phyloP scores from a whole-genome alignment of 495 filamentous ascomycete species.

The Lepidopterella palustris region DNA sequence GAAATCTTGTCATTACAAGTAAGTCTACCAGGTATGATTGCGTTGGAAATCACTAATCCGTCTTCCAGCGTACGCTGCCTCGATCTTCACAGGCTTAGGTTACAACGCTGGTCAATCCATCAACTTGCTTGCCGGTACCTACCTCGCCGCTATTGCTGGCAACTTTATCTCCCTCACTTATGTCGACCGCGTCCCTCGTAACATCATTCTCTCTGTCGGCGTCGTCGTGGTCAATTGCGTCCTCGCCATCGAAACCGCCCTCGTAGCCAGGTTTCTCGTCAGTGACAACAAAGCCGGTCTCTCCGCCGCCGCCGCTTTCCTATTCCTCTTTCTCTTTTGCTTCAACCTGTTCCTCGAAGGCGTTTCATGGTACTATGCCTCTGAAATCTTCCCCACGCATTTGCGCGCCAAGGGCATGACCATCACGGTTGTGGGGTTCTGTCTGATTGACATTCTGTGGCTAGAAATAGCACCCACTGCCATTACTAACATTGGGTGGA shows the following conservation, averaged over 20 bases:
- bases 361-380: background rate
- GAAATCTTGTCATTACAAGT: conserved; percentile 5
- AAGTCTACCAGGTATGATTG: background rate
- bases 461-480: background rate
- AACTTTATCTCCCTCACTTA: background rate
- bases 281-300: background rate
- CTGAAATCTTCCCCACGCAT: conserved; percentile 2
- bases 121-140: background rate
- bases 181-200: background rate
- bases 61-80: background rate
- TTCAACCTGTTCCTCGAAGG: background rate
- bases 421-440: background rate
- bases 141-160: background rate
- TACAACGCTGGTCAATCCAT: background rate
- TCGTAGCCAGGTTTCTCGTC: background rate
- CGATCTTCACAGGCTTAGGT: background rate
- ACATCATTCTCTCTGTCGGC: background rate
- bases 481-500: conserved; percentile 8
- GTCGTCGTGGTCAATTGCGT: background rate
- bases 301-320: background rate
- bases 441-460: background rate
- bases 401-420: background rate
- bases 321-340: background rate
- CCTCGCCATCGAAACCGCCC: conserved; percentile 1
- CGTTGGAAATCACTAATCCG: background rate